These are phyloP conservation scores for Trametes cinnabarina DNA, from an alignment of 768 basidiomycete species.

Conservation along the genomic window DNA sequence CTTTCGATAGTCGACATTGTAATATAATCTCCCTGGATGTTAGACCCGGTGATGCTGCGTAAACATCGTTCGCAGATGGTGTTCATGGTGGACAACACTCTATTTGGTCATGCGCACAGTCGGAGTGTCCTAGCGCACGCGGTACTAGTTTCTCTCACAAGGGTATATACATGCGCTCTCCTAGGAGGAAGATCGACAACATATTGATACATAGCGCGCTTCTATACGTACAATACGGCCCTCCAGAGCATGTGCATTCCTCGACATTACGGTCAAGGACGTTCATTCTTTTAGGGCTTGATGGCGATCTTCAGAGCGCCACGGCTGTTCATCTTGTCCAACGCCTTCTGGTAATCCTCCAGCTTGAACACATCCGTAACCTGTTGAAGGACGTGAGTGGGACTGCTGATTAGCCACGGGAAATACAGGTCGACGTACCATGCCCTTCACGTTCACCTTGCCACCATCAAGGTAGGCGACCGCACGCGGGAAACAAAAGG, in stretches of 20 bases:
- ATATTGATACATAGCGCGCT: constrained; percentile 9
- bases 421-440: constrained; percentile 46
- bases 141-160: no score
- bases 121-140: no score
- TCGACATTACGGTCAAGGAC: no score
- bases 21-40: neutral
- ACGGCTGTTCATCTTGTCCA: constrained; percentile 67
- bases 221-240: constrained; percentile 8
- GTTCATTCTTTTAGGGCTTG: constrained; percentile 34
- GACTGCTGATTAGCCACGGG: neutral
- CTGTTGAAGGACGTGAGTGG: constrained; percentile 23
- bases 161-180: constrained; percentile 6
- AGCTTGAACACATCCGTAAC: constrained; percentile 58
- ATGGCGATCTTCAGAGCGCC: constrained; percentile 52
- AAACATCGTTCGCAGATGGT: no score
- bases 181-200: neutral
- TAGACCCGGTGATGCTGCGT: no score
- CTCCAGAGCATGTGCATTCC: neutral
- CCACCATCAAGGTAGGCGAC: constrained; percentile 86
- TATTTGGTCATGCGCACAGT: no score
- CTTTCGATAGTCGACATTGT: neutral
- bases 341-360: constrained; percentile 60
- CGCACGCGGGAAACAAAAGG: constrained; percentile 87
- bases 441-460: constrained; percentile 78
- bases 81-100: no score